Base-by-base conservation (phyloP, 2,329 filamentous ascomycete species). In the Penicillium sp. region DNA sequence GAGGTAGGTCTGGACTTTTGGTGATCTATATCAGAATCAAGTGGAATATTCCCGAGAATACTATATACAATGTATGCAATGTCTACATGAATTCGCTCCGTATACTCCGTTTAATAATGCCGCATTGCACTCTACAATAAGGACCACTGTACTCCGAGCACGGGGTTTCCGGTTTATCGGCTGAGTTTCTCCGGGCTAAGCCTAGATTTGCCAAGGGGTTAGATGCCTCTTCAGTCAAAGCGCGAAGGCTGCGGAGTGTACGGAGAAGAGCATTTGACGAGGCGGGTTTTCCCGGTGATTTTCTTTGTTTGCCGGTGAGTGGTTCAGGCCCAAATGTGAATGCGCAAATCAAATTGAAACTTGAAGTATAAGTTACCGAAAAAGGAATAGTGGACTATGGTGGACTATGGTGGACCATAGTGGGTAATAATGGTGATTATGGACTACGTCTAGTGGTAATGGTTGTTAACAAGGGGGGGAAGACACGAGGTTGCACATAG, bases 61-160 rank as follows among this genome's bases (percentile, higher is more conserved):
- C 32, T 35, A 35, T 9, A 30, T 7, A 30, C 13, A 10, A 14
- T 14, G 32, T 14, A n/a, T n/a, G n/a, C n/a, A n/a, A 35, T 35
- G 14, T 7, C 23, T 23, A 23, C n/a, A n/a, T n/a, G n/a, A 23
- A 23, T 23, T 23, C 23, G 5, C 23, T 23, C 5, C 23, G 23
- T 30, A 7, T 8, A 30, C 32, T 5, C 32, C 11, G 11, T 34
- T 14, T 18, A 39, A 39, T 39, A 19, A 34, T 44, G 9, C n/a
- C 42, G 42, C 42, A 44, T 32, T 26, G 23, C 53, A 41, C 39
- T 39, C 18, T 19, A 19, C 16, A 9, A 19, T 1, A 38, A 59
- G 59, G 59, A 61, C 45, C 35, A 61, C 60, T 51, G 60, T 61
- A 43, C 58, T 61, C 60, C 60, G 60, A 27, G 51, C 19, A 36